Evolutionary conservation across 148 eudicot genomes (phyloP).

Genomic region (Beta vulgaris): DNA sequence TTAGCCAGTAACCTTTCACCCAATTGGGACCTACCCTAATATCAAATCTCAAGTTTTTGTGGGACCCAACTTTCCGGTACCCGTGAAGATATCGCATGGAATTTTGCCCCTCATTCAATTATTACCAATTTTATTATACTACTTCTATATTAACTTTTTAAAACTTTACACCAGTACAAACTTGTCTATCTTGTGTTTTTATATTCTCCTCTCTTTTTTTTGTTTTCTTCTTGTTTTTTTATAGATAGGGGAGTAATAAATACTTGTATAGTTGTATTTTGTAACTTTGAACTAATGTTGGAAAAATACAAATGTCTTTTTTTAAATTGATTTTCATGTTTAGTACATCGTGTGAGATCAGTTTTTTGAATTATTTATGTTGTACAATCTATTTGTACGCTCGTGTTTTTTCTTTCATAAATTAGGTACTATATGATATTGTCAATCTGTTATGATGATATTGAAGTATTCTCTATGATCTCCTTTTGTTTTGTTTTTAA

Average conservation of each 20-base stretch:
- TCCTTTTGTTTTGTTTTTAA: too few relatives aligned
- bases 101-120: slow-evolving; percentile 4
- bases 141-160: background rate
- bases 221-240: background rate
- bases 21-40: too few relatives aligned
- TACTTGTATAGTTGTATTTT: background rate
- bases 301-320: too few relatives aligned
- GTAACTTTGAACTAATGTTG: background rate
- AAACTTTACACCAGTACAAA: background rate
- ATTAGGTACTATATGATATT: too few relatives aligned
- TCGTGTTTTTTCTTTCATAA: too few relatives aligned
- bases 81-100: slow-evolving; percentile 12
- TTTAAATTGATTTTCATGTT: too few relatives aligned
- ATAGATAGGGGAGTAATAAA: too few relatives aligned
- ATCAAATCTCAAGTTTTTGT: background rate
- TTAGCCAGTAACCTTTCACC: background rate
- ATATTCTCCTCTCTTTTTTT: background rate
- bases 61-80: background rate
- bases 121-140: background rate
- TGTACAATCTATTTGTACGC: too few relatives aligned
- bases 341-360: too few relatives aligned
- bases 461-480: too few relatives aligned
- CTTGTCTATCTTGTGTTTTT: background rate
- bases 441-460: too few relatives aligned
- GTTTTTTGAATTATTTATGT: too few relatives aligned